These are phyloP conservation scores for Salix suchowensis DNA, from an alignment of 345 rosid genomes.

Conservation along the genomic window DNA sequence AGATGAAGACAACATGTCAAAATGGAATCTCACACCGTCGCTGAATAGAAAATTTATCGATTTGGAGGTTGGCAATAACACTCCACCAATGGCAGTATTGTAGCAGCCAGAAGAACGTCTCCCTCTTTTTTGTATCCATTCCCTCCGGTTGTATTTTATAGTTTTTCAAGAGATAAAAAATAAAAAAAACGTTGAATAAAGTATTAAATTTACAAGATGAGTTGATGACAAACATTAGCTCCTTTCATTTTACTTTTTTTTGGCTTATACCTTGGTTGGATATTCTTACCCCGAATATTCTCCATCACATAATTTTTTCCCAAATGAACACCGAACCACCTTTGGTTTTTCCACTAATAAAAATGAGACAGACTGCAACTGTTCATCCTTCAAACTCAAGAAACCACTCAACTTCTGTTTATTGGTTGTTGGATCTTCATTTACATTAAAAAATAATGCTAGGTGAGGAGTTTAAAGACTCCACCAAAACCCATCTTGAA, in stretches of 20 bases:
- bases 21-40: background rate
- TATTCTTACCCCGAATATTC: background rate
- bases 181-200: too few relatives aligned
- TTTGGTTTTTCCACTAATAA: conserved; percentile 6
- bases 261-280: background rate
- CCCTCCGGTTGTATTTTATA: too few relatives aligned
- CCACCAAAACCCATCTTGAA: background rate
- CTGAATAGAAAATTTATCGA: background rate
- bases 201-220: too few relatives aligned
- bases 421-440: conserved; percentile 11
- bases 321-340: conserved; percentile 9
- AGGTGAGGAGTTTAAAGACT: background rate
- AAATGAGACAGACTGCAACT: background rate
- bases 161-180: too few relatives aligned
- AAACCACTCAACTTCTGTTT: background rate
- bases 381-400: conserved; percentile 16
- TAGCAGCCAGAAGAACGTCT: too few relatives aligned
- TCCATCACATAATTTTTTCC: background rate
- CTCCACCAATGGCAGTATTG: too few relatives aligned
- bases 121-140: too few relatives aligned
- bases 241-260: too few relatives aligned
- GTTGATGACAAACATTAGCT: too few relatives aligned
- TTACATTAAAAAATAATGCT: conserved; percentile 10
- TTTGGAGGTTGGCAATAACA: background rate
- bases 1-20: background rate